Conservation (phyloP, 805 yeast species). For the Candida bentonensis region DNA sequence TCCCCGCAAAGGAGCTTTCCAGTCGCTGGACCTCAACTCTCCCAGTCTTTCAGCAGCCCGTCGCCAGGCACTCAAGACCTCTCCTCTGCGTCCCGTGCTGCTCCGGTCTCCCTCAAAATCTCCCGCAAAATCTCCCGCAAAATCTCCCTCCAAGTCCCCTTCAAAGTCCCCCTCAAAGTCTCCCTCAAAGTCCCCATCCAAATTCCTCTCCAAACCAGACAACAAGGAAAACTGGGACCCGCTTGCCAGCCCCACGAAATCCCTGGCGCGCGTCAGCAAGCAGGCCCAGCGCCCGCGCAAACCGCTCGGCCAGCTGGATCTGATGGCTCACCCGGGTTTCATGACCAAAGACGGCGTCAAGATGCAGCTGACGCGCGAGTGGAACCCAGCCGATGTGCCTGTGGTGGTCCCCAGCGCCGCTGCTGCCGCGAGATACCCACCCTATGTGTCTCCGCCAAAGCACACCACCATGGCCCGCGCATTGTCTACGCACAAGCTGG, state of each 20-base stretch:
- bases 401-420: neutral
- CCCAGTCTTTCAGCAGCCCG: neutral
- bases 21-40: neutral
- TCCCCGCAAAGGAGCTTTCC: conserved; percentile 1
- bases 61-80: too few species aligned
- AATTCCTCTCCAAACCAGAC: neutral
- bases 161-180: too few species aligned
- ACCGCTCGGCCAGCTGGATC: conserved; percentile 1
- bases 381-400: neutral
- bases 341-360: neutral
- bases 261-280: neutral
- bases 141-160: neutral
- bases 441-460: neutral
- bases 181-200: neutral
- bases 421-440: neutral
- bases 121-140: neutral
- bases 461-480: neutral
- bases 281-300: neutral
- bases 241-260: neutral
- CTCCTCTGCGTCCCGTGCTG: too few species aligned
- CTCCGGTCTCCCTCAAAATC: too few species aligned
- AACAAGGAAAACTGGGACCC: conserved; percentile 1
- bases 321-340: neutral
- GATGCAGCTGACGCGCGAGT: neutral
- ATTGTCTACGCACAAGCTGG: neutral